phyloP scores from a whole-genome alignment of 805 yeast species.

The Schwanniomyces vanrijiae region DNA sequence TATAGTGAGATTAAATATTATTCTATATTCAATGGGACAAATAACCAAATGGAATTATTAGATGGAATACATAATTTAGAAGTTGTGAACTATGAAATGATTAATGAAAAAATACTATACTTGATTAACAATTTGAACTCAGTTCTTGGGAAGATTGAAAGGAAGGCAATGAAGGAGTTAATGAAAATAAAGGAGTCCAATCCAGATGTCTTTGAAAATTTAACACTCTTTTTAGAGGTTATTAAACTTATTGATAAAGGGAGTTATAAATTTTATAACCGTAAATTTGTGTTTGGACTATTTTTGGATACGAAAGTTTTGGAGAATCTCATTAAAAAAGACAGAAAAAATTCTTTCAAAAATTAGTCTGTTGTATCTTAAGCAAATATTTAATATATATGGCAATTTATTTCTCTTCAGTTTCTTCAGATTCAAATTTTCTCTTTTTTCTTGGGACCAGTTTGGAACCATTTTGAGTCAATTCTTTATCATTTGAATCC shows the following conservation, averaged over 20 bases:
- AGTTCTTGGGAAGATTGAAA: constrained; percentile 41
- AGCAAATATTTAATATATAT: background rate
- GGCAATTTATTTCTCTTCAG: constrained; percentile 9
- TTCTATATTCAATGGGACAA: constrained; percentile 19
- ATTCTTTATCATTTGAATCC: background rate
- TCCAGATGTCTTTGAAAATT: constrained; percentile 55
- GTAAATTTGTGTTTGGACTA: constrained; percentile 66
- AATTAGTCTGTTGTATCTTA: background rate
- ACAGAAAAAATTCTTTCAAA: constrained; percentile 26
- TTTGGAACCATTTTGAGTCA: background rate
- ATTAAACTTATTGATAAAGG: constrained; percentile 52
- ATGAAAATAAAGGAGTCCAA: constrained; percentile 49
- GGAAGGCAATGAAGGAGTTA: constrained; percentile 58
- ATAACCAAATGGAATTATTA: constrained; percentile 7
- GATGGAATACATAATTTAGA: constrained; percentile 9
- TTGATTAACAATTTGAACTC: constrained; percentile 54
- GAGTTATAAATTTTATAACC: constrained; percentile 60
- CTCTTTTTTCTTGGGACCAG: constrained; percentile 7
- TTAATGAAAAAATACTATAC: constrained; percentile 24
- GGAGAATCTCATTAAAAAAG: constrained; percentile 50
- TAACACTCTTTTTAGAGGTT: constrained; percentile 53
- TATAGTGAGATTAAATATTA: constrained; percentile 24
- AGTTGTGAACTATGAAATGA: constrained; percentile 10
- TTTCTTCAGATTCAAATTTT: constrained; percentile 6
- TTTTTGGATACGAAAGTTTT: constrained; percentile 51